Base-by-base conservation (phyloP, 176 grass and related monocot genomes). In the Secale cereale region DNA sequence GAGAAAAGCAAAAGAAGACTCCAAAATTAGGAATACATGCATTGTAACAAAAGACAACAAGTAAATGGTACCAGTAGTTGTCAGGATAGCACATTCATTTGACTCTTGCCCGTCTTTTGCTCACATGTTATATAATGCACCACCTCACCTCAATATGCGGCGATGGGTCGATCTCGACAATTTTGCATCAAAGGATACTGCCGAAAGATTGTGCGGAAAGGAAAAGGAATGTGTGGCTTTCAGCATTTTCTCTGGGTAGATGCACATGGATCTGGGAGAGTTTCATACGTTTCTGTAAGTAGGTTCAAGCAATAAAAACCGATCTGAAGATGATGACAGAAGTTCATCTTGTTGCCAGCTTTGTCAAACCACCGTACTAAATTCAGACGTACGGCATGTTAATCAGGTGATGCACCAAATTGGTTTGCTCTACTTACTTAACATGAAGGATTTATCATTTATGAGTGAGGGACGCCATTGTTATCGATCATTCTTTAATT, bases 201-300 rank as follows among this genome's bases (percentile, higher is more conserved):
- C 40, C 63, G 17, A 70, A 70, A 85, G 78, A 37, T 10, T 12
- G 54, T 22, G 32, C 2, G 19, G 13, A 70, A 37, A n/a, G 17
- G 20, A 37, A 70, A n/a, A 0, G 8, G 19, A 64, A 82, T 20
- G 83, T 52, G 52, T 19, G 23, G 17, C 52, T 70, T 90, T 76
- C 76, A 66, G 57, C 59, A 64, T 20, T 74, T 59, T 43, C 57
- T 80, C 54, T 19, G 22, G 71, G 66, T 59, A 83, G 59, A 35
- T 22, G 54, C n/a, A 40, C 65, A 65, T 46, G 35, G 41, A 86
- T 74, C 65, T 78, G 79, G 65, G 66, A 74, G 79, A 86, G 80
- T 90, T 66, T 65, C 48, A 59, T 60, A 83, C 84, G 88, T 83
- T 83, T 86, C 88, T 73, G 25, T 23, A 32, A 74, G 57, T 77